These are phyloP conservation scores for Plasmodium ovale DNA, from an alignment of 169 alveolate species.

Conservation along the genomic window DNA sequence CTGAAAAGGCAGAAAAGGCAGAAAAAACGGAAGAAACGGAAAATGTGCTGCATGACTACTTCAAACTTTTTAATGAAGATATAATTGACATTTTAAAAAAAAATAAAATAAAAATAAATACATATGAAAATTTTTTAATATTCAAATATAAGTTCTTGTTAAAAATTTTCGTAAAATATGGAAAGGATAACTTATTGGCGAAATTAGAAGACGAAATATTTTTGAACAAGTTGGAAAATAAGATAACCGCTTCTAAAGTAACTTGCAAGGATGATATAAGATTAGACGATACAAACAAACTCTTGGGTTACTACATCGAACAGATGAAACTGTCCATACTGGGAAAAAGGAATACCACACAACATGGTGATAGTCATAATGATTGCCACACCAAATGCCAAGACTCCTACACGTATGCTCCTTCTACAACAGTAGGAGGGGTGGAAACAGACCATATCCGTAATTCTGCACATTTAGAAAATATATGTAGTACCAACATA, in stretches of 20 bases:
- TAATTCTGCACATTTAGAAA: too few relatives aligned
- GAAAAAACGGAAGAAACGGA: too few relatives aligned
- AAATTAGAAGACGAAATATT: conserved; percentile 4
- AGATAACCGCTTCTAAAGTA: not conserved
- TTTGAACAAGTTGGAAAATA: conserved; percentile 6
- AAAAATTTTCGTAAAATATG: conserved; percentile 29
- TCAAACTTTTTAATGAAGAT: conserved; percentile 12
- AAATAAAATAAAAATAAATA: conserved; percentile 13
- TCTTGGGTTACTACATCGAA: not conserved
- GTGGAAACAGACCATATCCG: too few relatives aligned
- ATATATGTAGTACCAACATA: too few relatives aligned
- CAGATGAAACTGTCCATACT: not conserved
- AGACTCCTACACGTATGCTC: too few relatives aligned
- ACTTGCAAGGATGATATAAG: not conserved
- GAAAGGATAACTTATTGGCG: not conserved
- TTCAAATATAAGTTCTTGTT: conserved; percentile 34
- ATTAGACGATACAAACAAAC: not conserved
- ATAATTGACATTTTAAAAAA: conserved; percentile 17
- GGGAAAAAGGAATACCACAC: not conserved
- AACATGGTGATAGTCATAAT: too few relatives aligned
- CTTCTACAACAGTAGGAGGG: too few relatives aligned
- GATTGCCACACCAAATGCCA: too few relatives aligned
- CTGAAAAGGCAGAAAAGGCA: too few relatives aligned
- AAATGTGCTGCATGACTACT: conserved; percentile 1
- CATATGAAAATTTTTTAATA: conserved; percentile 2